A percentile compares a stretch with the other conserved stretches of the same genome.
phyloP scores from a whole-genome alignment of 352 stramenopile genomes.

The Plasmopara halstedii region DNA sequence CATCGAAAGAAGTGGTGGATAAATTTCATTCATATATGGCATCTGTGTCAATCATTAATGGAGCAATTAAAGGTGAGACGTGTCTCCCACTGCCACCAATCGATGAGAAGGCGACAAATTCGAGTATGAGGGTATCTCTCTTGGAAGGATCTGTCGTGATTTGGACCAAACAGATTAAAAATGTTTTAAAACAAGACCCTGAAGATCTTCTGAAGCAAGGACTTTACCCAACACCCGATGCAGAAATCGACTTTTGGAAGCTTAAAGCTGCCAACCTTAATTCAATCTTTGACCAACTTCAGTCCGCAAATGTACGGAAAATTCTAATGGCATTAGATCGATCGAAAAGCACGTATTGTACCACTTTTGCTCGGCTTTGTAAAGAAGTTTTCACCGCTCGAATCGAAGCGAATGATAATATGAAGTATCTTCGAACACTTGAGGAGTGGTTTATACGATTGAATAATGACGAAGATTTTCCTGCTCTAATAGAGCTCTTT shows the following conservation, averaged over 20 bases:
- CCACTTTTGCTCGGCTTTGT: constrained; percentile 93
- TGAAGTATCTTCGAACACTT: constrained; percentile 95
- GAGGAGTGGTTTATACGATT: constrained; percentile 96
- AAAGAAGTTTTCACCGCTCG: constrained; percentile 96
- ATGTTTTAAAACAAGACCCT: constrained; percentile 96
- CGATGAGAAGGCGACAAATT: constrained; percentile 68
- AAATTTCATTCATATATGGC: constrained; percentile 96
- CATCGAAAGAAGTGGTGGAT: constrained; percentile 95
- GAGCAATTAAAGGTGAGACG: constrained; percentile 96
- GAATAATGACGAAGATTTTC: constrained; percentile 94
- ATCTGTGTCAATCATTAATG: constrained; percentile 94
- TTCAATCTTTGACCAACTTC: constrained; percentile 92
- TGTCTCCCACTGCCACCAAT: constrained; percentile 92
- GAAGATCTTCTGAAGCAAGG: constrained; percentile 95
- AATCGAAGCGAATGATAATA: constrained; percentile 97
- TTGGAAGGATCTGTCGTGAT: constrained; percentile 97
- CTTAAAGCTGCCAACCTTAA: constrained; percentile 94
- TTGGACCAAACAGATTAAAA: constrained; percentile 99
- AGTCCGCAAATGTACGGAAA: constrained; percentile 91
- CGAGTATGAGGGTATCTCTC: constrained; percentile 93
- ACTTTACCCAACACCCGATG: constrained; percentile 94
- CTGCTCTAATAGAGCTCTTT: constrained; percentile 89
- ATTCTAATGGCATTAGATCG: constrained; percentile 93
- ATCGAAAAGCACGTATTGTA: constrained; percentile 95
- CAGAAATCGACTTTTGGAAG: constrained; percentile 98